A percentile compares a stretch with the other conserved stretches of the same genome.
These are phyloP conservation scores for Saccharomyces hybrid DNA, from an alignment of 1,139 yeast species.

Conservation along the genomic window DNA sequence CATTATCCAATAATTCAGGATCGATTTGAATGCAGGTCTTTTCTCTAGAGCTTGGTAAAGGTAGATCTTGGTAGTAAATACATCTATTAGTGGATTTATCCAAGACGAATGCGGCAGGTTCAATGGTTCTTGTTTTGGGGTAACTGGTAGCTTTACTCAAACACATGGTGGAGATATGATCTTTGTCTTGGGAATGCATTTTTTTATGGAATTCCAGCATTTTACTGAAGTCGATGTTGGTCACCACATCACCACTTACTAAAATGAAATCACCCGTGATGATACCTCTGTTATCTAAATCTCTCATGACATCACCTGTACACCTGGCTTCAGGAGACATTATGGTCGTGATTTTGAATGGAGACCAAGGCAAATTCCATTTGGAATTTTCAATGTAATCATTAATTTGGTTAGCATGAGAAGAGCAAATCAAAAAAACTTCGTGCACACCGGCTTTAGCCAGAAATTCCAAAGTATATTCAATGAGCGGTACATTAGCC, in stretches of 20 bases:
- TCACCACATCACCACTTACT: conserved; percentile 89
- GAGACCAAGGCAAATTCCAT: conserved; percentile 69
- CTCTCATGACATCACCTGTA: conserved; percentile 96
- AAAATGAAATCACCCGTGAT: conserved; percentile 83
- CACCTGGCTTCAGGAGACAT: conserved; percentile 88
- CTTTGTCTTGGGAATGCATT: conserved; percentile 67
- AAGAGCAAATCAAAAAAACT: conserved; percentile 79
- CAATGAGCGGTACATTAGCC: conserved; percentile 88
- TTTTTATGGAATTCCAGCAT: conserved; percentile 67
- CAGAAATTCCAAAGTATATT: conserved; percentile 86
- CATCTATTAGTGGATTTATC: conserved; percentile 71
- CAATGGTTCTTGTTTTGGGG: conserved; percentile 75
- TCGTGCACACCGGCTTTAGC: conserved; percentile 92
- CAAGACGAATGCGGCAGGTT: conserved; percentile 77
- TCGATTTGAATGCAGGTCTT: conserved; percentile 60
- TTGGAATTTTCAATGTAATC: conserved; percentile 73
- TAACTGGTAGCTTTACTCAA: conserved; percentile 76
- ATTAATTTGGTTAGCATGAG: conserved; percentile 85
- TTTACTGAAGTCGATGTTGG: conserved; percentile 73
- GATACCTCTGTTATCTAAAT: conserved; percentile 80
- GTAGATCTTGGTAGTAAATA: conserved; percentile 70
- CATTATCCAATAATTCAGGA: conserved; percentile 72
- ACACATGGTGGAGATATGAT: conserved; percentile 91
- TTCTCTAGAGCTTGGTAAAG: conserved; percentile 48
- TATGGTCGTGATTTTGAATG: conserved; percentile 69